Conservation (phyloP, 2,329 filamentous ascomycete genomes). For the Botrytis tulipae region DNA sequence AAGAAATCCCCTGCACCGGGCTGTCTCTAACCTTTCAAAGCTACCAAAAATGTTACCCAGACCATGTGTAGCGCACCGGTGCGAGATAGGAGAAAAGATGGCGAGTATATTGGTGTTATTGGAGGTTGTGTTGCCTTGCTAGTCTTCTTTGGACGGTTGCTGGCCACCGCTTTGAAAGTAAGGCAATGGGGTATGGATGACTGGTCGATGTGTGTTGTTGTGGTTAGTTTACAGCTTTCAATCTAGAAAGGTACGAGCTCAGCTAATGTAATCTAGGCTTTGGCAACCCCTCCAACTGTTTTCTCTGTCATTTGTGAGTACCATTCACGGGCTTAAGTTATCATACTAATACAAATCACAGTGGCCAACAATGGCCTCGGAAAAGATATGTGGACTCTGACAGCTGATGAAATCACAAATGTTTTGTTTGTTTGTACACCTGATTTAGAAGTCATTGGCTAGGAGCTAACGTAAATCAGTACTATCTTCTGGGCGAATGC, state of each 20-base stretch:
- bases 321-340: not conserved
- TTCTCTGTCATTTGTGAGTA: not conserved
- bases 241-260: not conserved
- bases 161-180: not conserved
- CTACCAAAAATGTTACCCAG: not conserved
- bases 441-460: not conserved
- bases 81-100: not conserved
- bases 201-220: not conserved
- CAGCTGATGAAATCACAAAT: slow-evolving; percentile 15
- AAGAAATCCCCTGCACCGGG: not conserved
- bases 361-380: slow-evolving; percentile 20
- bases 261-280: not conserved
- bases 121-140: not conserved
- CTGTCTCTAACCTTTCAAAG: not conserved
- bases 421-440: slow-evolving; percentile 6
- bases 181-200: not conserved
- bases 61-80: not conserved
- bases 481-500: slow-evolving; percentile 21
- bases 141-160: not conserved
- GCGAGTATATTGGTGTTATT: not conserved
- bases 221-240: not conserved
- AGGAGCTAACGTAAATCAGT: slow-evolving; percentile 1
- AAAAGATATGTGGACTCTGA: slow-evolving; percentile 18
- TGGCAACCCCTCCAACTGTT: not conserved
- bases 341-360: not conserved